These are phyloP conservation scores for Kregervanrija pseudodelftensis DNA, from an alignment of 805 yeast genomes.

Conservation along the genomic window DNA sequence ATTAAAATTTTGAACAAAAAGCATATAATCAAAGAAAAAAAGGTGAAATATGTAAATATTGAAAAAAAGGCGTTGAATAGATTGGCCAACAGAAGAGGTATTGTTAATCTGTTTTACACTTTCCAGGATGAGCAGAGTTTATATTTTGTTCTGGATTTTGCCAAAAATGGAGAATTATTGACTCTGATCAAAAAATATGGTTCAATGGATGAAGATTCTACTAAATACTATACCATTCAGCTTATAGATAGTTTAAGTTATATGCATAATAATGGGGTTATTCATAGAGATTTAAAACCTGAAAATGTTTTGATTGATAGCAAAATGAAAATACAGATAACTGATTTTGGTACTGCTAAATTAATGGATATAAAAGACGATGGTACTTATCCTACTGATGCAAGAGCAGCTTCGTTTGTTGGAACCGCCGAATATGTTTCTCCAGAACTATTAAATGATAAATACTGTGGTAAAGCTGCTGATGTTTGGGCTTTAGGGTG, in stretches of 20 bases:
- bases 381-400: conserved; percentile 57
- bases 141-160: conserved; percentile 72
- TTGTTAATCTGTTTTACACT: conserved; percentile 65
- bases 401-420: conserved; percentile 71
- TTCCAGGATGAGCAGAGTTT: conserved; percentile 71
- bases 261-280: conserved; percentile 69
- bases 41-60: conserved; percentile 77
- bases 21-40: conserved; percentile 73
- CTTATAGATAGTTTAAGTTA: conserved; percentile 63
- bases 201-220: conserved; percentile 63
- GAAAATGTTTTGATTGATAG: conserved; percentile 67
- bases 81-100: conserved; percentile 46
- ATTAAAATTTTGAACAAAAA: conserved; percentile 70
- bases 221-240: conserved; percentile 65
- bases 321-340: conserved; percentile 55
- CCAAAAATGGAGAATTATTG: conserved; percentile 71
- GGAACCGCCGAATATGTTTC: conserved; percentile 85
- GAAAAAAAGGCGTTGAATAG: conserved; percentile 76
- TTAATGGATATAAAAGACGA: conserved; percentile 47
- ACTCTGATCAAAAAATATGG: conserved; percentile 61
- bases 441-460: conserved; percentile 70
- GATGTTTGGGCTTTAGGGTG: conserved; percentile 62
- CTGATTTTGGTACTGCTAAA: conserved; percentile 84
- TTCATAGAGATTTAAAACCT: conserved; percentile 80
- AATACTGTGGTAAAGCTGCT: conserved; percentile 55